Evolutionary conservation across 2,329 filamentous ascomycete genomes (phyloP), one percentile per base, ranked within the genome.

Genomic region (Aureobasidium leucospermi): DNA sequence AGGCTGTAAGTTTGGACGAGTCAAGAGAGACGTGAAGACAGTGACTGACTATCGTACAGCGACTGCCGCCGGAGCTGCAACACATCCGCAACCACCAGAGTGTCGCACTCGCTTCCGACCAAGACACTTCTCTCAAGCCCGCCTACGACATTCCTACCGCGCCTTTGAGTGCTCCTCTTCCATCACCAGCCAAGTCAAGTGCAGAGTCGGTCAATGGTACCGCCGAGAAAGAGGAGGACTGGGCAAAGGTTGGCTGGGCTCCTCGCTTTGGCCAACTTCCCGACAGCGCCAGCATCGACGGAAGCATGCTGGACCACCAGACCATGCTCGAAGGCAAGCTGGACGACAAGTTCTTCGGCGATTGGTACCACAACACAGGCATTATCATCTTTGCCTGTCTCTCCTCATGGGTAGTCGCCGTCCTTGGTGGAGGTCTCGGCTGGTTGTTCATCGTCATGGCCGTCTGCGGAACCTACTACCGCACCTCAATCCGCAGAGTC

Each of bases 281-380:
- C n/a, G 80, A 73, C 69, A 72, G 59, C 70, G 74, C 79, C 4
- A 76, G 76, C 11, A 73, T 79, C 3, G 85, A 87, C 60, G 73
- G 73, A 47, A 58, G 36, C 16, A 72, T 96, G 68, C 80, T 94
- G 41, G 92, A 99, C 69, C 92, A 96, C 71, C 84, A 91, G 68
- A 96, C 91, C 1, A 89, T 87, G 78, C 73, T 97, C 28, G 95
- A 99, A 71, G 82, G 85, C 62, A 87, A 86, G 72, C 75, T 99
- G 38, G 85, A 93, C 43, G 92, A 97, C 70, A 89, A 89, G 70
- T 90, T 95, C 73, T 99, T 89, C 71, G 94, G 94, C 70, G 91
- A 97, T 72, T 99, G 94, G 94, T 99, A 97, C 73, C 92, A 99
- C 74, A 99, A 99, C 73, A 86, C 92, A 2, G 94, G 80, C n/a